Percentiles rank a stretch among this genome's conserved stretches.
phyloP scores from a whole-genome alignment of 169 alveolate genomes.

The Eimeria maxima region DNA sequence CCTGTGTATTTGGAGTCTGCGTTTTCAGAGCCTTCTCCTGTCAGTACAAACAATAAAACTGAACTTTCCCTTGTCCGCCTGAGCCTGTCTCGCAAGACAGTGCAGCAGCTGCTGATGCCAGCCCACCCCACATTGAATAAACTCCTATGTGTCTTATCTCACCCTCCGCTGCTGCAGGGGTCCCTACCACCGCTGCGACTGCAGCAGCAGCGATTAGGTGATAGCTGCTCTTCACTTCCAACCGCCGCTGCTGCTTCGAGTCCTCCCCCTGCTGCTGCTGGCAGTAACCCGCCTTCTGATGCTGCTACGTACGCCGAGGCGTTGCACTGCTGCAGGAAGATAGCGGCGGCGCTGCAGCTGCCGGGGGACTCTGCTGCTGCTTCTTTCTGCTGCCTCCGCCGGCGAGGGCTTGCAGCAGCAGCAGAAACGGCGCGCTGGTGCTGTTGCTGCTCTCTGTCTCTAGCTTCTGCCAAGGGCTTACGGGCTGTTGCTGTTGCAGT shows the following conservation, averaged over 20 bases:
- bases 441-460: constrained; percentile 52
- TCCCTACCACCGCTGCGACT: constrained; percentile 29
- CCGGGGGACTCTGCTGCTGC: constrained; percentile 56
- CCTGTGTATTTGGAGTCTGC: neutral
- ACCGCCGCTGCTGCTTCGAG: constrained; percentile 38
- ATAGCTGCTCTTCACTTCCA: neutral
- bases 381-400: constrained; percentile 7
- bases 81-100: constrained; percentile 26
- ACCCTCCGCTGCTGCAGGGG: constrained; percentile 62
- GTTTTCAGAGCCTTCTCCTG: neutral
- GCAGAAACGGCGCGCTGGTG: constrained; percentile 26
- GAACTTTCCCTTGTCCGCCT: neutral
- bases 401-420: constrained; percentile 28
- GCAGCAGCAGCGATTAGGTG: constrained; percentile 61
- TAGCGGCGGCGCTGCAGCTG: constrained; percentile 61
- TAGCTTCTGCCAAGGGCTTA: constrained; percentile 37
- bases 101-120: constrained; percentile 62
- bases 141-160: constrained; percentile 7
- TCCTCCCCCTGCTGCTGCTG: constrained; percentile 55
- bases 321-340: constrained; percentile 64
- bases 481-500: constrained; percentile 65
- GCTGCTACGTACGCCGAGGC: constrained; percentile 57
- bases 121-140: constrained; percentile 31
- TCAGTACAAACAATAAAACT: neutral
- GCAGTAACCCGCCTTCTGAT: constrained; percentile 1